These are phyloP conservation scores for Arthrobotrys entomopaga DNA, from an alignment of 2,329 filamentous ascomycete species.

Conservation along the genomic window DNA sequence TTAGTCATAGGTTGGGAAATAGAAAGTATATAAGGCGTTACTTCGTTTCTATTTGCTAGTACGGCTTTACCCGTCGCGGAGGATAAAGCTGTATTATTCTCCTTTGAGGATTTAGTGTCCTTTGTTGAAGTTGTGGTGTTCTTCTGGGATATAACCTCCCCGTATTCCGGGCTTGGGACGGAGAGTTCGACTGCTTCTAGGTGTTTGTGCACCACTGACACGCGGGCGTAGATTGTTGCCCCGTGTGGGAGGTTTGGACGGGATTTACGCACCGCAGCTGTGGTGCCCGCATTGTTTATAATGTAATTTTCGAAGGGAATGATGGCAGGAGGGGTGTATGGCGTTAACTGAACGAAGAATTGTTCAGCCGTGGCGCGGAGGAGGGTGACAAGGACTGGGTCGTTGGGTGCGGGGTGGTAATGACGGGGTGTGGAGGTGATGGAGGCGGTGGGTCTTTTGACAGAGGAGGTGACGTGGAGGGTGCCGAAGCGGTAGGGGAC, in stretches of 20 bases:
- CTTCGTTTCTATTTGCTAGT: constrained; percentile 29
- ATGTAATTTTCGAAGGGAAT: constrained; percentile 50
- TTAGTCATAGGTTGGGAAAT: constrained; percentile 49
- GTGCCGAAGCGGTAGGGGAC: constrained; percentile 45
- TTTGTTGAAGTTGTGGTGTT: constrained; percentile 10
- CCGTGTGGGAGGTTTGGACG: constrained; percentile 47
- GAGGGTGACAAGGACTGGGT: constrained; percentile 54
- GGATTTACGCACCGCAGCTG: constrained; percentile 39
- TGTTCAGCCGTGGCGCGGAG: constrained; percentile 44
- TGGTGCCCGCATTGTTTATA: constrained; percentile 50
- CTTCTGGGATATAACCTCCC: constrained; percentile 49
- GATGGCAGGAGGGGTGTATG: constrained; percentile 43
- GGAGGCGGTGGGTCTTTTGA: constrained; percentile 39
- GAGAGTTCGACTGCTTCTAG: constrained; percentile 43
- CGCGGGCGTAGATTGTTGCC: constrained; percentile 43
- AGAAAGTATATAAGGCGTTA: constrained; percentile 41
- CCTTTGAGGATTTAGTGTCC: constrained; percentile 7
- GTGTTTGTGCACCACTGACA: constrained; percentile 47
- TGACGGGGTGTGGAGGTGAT: constrained; percentile 41
- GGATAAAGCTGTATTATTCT: background rate
- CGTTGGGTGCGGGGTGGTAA: constrained; percentile 41
- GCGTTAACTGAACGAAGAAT: constrained; percentile 49
- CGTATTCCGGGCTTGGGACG: constrained; percentile 41
- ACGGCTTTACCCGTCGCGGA: constrained; percentile 14
- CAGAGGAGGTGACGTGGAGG: constrained; percentile 24